phyloP scores from a whole-genome alignment of 2,329 filamentous ascomycete genomes.

The Taxawa tesnikishii region DNA sequence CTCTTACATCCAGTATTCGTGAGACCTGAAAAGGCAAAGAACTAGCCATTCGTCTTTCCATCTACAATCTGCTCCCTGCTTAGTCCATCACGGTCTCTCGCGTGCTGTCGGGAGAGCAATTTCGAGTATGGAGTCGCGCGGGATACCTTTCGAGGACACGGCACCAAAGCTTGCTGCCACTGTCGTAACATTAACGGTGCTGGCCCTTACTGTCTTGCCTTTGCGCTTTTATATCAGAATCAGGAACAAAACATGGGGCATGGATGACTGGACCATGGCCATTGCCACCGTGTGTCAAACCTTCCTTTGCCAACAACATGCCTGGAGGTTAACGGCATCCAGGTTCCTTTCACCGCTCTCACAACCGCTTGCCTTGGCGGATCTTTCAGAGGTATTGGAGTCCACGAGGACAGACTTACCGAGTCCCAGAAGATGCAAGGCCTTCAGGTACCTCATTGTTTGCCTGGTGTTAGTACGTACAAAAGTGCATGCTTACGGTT shows the following conservation, averaged over 20 bases:
- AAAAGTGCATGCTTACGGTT: constrained; percentile 5
- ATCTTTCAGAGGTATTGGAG: constrained; percentile 20
- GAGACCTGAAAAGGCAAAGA: too few species aligned
- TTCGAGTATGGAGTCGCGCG: too few species aligned
- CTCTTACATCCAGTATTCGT: too few species aligned
- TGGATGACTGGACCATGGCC: constrained; percentile 5
- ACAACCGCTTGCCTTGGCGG: constrained; percentile 16
- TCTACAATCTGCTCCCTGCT: too few species aligned
- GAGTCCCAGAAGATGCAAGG: constrained; percentile 10
- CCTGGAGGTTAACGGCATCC: background rate
- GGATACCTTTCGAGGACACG: too few species aligned
- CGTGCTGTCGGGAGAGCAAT: too few species aligned
- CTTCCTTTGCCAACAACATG: background rate
- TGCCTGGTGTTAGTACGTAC: too few species aligned
- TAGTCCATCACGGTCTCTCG: too few species aligned
- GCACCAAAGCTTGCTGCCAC: too few species aligned
- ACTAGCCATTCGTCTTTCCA: too few species aligned
- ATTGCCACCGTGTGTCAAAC: constrained; percentile 1
- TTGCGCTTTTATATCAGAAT: constrained; percentile 4
- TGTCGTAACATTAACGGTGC: constrained; percentile 1
- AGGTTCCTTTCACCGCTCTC: constrained; percentile 16
- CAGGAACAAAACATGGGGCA: constrained; percentile 5
- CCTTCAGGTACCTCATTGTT: constrained; percentile 11
- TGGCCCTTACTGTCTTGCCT: constrained; percentile 3
- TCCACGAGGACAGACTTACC: constrained; percentile 14